Base-by-base conservation (phyloP, 352 stramenopile species). In the Plasmopara viticola region DNA sequence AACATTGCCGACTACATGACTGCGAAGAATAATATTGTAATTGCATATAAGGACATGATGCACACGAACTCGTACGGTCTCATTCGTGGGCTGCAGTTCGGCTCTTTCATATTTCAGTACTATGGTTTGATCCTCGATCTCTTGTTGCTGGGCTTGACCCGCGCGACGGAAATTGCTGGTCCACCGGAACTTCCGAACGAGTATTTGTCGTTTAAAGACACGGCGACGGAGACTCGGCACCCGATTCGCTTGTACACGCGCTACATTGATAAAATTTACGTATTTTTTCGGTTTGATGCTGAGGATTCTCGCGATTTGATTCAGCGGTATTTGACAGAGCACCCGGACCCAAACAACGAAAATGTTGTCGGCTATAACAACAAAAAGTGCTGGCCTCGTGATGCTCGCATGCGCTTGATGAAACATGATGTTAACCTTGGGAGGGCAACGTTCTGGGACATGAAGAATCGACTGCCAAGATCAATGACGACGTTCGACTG, bases 1-100 rank as follows among this genome's bases (percentile, higher is more conserved):
- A 99, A 99, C 67, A 99, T 99, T 59, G 97, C 97, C 9, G 97
- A 99, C 64, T 99, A 99, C 78, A 99, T 99, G 90, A 99, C 96
- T 10, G 96, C 96, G 4, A 99, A 99, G 82, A 99, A 99, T 78
- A 99, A 99, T 70, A 90, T 99, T 43, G 88, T 97, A 48, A 74
- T 99, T 15, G 89, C 87, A 41, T 98, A 97, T 88, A 99, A 99
- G 74, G 97, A 99, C 60, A 99, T 99, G 97, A 98, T 98, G 90
- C 97, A 99, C 80, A 99, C 96, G 15, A 99, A 99, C 78, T 97
- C 88, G 31, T 99, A 99, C 72, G 97, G 97, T 34, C 82, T 99
- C 43, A 97, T 99, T 58, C 89, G 97, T 17, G 97, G 97, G 20
- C 70, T 99, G 44, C 95, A 99, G 68, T 99, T 99, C 59, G 87